Conservation (phyloP, 768 basidiomycete genomes). For the Floccularia luteovirens region DNA sequence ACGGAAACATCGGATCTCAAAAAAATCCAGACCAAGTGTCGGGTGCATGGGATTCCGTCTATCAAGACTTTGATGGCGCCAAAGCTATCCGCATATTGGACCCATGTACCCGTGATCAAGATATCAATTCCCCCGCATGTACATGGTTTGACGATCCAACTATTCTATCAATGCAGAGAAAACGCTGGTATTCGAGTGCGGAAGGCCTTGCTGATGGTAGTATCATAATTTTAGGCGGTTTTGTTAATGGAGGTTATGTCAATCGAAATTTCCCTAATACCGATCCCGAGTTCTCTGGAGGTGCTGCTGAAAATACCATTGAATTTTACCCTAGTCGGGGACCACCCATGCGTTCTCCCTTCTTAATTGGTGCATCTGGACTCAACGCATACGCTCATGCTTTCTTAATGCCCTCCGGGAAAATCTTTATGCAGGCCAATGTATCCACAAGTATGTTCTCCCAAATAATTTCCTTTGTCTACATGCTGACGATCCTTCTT, state of each 20-base stretch:
- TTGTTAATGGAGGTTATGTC: conserved; percentile 71
- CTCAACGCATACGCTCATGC: conserved; percentile 73
- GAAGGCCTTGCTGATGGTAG: conserved; percentile 73
- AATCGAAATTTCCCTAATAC: conserved; percentile 67
- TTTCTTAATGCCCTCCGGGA: conserved; percentile 69
- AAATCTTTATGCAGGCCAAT: conserved; percentile 80
- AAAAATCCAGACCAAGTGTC: conserved; percentile 34
- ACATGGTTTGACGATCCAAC: conserved; percentile 68
- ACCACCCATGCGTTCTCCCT: conserved; percentile 46
- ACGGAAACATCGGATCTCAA: conserved; percentile 50
- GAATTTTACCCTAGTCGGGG: conserved; percentile 72
- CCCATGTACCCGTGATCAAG: conserved; percentile 50
- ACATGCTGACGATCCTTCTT: conserved; percentile 8
- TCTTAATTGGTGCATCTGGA: conserved; percentile 66
- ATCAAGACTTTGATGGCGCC: conserved; percentile 76
- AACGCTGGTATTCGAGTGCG: conserved; percentile 75
- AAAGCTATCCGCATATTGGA: conserved; percentile 76
- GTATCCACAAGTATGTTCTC: conserved; percentile 55
- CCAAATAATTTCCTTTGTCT: conserved; percentile 3
- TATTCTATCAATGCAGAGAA: conserved; percentile 55
- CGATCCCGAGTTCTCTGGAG: conserved; percentile 56
- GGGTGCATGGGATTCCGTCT: conserved; percentile 54
- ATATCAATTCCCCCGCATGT: conserved; percentile 44
- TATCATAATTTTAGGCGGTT: conserved; percentile 76
- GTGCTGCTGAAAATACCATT: conserved; percentile 73